These are phyloP conservation scores for Globisporangium ultimum DNA, from an alignment of 352 stramenopile species.

Conservation along the genomic window DNA sequence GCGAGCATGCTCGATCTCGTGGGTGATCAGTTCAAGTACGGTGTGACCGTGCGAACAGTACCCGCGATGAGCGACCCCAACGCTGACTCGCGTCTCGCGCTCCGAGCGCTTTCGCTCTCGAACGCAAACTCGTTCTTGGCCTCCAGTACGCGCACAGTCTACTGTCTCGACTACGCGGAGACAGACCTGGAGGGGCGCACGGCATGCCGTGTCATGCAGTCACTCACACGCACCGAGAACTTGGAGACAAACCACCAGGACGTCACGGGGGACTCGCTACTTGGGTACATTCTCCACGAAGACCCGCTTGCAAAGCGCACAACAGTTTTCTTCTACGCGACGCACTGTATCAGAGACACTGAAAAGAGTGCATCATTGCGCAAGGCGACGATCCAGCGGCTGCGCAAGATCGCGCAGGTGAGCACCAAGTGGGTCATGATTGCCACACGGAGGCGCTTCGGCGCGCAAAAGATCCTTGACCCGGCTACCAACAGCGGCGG, in stretches of 20 bases:
- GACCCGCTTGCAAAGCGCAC: constrained; percentile 14
- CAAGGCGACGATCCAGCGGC: constrained; percentile 10
- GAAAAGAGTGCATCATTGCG: not conserved
- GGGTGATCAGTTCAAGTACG: constrained; percentile 16
- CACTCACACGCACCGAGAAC: constrained; percentile 9
- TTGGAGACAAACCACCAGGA: constrained; percentile 6
- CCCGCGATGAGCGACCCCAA: not conserved
- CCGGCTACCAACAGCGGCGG: not conserved
- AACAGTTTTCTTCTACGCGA: constrained; percentile 18
- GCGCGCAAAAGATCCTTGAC: constrained; percentile 13
- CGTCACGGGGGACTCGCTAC: constrained; percentile 7
- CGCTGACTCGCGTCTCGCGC: constrained; percentile 13
- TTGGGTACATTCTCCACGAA: constrained; percentile 21
- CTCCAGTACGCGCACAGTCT: constrained; percentile 10
- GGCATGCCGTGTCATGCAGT: constrained; percentile 18
- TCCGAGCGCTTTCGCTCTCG: constrained; percentile 21
- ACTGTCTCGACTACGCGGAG: constrained; percentile 24
- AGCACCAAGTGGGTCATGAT: constrained; percentile 15
- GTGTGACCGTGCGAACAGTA: constrained; percentile 22
- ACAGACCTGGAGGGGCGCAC: not conserved
- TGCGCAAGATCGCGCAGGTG: constrained; percentile 10
- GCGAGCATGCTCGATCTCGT: constrained; percentile 26
- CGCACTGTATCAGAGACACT: not conserved
- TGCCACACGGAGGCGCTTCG: constrained; percentile 18
- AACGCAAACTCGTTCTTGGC: constrained; percentile 15